phyloP scores from a whole-genome alignment of 2,329 filamentous ascomycete genomes.

The Trichophyton rubrum region DNA sequence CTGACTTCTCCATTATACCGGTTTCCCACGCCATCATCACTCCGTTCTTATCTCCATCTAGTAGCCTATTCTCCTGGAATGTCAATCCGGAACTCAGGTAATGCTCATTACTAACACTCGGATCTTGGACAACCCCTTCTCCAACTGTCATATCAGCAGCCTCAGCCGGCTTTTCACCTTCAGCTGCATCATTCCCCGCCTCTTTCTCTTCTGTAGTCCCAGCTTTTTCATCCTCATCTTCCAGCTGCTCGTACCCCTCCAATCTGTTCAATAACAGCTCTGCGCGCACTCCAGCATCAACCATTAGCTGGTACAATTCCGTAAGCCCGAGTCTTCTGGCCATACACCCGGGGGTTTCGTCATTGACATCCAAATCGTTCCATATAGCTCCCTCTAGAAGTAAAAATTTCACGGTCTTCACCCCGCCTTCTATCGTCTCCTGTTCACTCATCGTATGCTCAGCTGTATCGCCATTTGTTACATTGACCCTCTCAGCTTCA shows the following conservation, averaged over 20 bases:
- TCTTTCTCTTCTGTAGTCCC: constrained; percentile 7
- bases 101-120: constrained; percentile 47
- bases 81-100: constrained; percentile 58
- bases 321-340: constrained; percentile 56
- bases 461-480: constrained; percentile 16
- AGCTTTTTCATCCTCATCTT: constrained; percentile 26
- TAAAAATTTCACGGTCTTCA: constrained; percentile 59
- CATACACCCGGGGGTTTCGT: constrained; percentile 85
- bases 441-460: constrained; percentile 16
- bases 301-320: constrained; percentile 66
- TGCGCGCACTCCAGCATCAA: constrained; percentile 80
- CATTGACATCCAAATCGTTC: constrained; percentile 80
- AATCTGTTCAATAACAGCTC: constrained; percentile 75
- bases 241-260: constrained; percentile 65
- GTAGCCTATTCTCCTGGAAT: constrained; percentile 53
- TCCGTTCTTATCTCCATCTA: constrained; percentile 65
- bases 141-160: not conserved
- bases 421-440: constrained; percentile 45
- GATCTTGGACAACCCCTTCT: constrained; percentile 13
- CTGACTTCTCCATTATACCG: constrained; percentile 69
- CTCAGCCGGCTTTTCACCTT: not conserved
- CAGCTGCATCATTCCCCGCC: constrained; percentile 5
- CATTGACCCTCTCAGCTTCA: constrained; percentile 29
- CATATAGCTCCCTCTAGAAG: constrained; percentile 86
- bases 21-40: constrained; percentile 95